These are phyloP conservation scores for Penicillium longicatenatum DNA, from an alignment of 495 filamentous ascomycete genomes.

Conservation along the genomic window DNA sequence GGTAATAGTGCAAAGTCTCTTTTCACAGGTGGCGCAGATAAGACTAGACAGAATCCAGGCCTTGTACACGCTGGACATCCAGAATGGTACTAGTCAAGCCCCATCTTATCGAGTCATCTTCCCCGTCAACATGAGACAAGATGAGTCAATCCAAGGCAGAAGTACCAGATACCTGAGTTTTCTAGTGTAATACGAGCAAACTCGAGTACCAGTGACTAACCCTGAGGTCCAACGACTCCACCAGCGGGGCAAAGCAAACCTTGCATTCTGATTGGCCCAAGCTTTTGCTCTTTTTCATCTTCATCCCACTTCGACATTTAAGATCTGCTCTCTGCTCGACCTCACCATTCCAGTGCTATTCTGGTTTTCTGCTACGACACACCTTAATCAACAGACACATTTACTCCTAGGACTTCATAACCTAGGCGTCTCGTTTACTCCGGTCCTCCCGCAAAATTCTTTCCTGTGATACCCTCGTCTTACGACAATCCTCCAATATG, in stretches of 20 bases:
- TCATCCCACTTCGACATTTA: conserved; percentile 24
- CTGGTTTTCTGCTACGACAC: not conserved
- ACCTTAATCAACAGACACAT: not conserved
- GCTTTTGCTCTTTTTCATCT: conserved; percentile 30
- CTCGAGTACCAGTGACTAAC: not conserved
- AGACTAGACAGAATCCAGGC: not conserved
- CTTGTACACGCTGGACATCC: not conserved
- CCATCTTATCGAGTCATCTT: conserved; percentile 1
- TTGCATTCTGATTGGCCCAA: conserved; percentile 22
- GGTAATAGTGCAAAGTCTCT: too few species aligned
- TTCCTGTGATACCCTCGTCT: conserved; percentile 14
- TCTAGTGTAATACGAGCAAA: conserved; percentile 3
- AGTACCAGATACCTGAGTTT: conserved; percentile 18
- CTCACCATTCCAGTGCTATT: not conserved
- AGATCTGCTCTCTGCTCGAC: conserved; percentile 14
- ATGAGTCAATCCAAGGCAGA: conserved; percentile 26
- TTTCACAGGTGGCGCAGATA: too few species aligned
- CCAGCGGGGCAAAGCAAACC: conserved; percentile 13
- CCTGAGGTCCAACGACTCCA: conserved; percentile 13
- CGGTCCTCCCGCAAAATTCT: not conserved
- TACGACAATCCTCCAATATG: conserved; percentile 48
- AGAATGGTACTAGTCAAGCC: not conserved
- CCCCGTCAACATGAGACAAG: conserved; percentile 30
- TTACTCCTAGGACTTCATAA: not conserved
- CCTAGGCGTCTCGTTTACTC: not conserved